Conservation (phyloP, 2,329 filamentous ascomycete species). For the Clonostachys chloroleuca region DNA sequence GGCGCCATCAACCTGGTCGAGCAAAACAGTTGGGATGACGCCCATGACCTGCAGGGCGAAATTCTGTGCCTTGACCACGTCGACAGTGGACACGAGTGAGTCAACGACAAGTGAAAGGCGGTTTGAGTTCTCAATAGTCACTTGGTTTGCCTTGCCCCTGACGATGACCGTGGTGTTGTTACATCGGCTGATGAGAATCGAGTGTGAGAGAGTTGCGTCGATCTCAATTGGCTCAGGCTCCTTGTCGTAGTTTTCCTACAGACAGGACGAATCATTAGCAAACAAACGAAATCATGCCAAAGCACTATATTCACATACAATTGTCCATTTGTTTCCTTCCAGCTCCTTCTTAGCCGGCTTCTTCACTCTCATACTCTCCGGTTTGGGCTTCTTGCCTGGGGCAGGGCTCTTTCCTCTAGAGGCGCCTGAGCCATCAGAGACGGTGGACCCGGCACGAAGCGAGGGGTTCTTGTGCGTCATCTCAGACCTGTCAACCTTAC, state of each 20-base stretch:
- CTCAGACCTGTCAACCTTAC: slow-evolving; percentile 90
- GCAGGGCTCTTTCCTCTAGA: slow-evolving; percentile 76
- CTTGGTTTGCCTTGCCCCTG: slow-evolving; percentile 92
- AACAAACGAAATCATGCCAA: too few relatives aligned
- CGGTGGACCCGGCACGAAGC: slow-evolving; percentile 68
- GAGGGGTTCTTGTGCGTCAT: slow-evolving; percentile 99
- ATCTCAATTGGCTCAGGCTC: slow-evolving; percentile 70
- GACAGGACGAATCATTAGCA: not conserved
- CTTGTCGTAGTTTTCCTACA: slow-evolving; percentile 85
- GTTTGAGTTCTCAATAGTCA: slow-evolving; percentile 87
- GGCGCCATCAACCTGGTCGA: slow-evolving; percentile 92
- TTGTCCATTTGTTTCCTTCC: slow-evolving; percentile 88
- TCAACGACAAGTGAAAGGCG: slow-evolving; percentile 85
- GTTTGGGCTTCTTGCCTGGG: slow-evolving; percentile 83
- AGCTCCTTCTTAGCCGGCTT: slow-evolving; percentile 77
- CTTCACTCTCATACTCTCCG: slow-evolving; percentile 78
- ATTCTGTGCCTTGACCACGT: slow-evolving; percentile 92
- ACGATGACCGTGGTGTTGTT: slow-evolving; percentile 87
- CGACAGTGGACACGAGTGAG: slow-evolving; percentile 82
- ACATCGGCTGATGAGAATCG: slow-evolving; percentile 87
- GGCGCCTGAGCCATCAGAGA: slow-evolving; percentile 52
- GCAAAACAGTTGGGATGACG: slow-evolving; percentile 76
- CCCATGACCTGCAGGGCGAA: slow-evolving; percentile 93
- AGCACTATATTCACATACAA: slow-evolving; percentile 45
- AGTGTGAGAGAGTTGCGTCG: slow-evolving; percentile 77